These are phyloP conservation scores for Phaeomoniella chlamydospora DNA, from an alignment of 2,329 filamentous ascomycete species.

Conservation along the genomic window DNA sequence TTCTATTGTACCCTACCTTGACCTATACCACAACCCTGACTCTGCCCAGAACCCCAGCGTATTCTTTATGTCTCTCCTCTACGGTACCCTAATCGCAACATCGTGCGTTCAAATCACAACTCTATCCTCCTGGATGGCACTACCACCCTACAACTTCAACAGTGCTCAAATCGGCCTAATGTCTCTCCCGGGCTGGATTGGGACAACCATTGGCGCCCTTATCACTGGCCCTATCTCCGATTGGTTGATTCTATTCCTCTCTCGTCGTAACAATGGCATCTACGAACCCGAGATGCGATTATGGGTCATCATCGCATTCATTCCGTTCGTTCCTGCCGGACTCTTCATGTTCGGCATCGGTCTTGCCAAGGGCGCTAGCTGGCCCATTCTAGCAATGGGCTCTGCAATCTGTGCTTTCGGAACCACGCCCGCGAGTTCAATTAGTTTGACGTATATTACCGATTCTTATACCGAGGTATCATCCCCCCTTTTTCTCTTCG, in stretches of 20 bases:
- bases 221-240: slow-evolving; percentile 26
- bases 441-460: slow-evolving; percentile 15
- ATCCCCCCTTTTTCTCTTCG: slow-evolving; percentile 1
- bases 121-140: slow-evolving; percentile 19
- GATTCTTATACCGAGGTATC: slow-evolving; percentile 15
- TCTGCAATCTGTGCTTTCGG: slow-evolving; percentile 21
- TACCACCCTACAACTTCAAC: slow-evolving; percentile 18
- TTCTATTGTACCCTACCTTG: too few species aligned
- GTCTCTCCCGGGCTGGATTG: slow-evolving; percentile 21
- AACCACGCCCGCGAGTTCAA: slow-evolving; percentile 11
- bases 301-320: slow-evolving; percentile 20
- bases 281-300: slow-evolving; percentile 36
- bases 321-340: slow-evolving; percentile 16
- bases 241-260: slow-evolving; percentile 23
- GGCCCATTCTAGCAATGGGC: slow-evolving; percentile 14
- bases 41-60: slow-evolving; percentile 13
- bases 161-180: slow-evolving; percentile 18
- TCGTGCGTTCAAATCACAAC: slow-evolving; percentile 17
- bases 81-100: slow-evolving; percentile 22
- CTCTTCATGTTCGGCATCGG: slow-evolving; percentile 25
- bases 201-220: slow-evolving; percentile 22
- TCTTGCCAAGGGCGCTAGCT: slow-evolving; percentile 17
- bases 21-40: neutral
- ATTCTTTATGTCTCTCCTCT: slow-evolving; percentile 23
- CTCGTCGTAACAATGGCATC: slow-evolving; percentile 28